Evolutionary conservation across 768 basidiomycete genomes (phyloP), one percentile per base, ranked within the genome.

Genomic region (Nidularia sp.): DNA sequence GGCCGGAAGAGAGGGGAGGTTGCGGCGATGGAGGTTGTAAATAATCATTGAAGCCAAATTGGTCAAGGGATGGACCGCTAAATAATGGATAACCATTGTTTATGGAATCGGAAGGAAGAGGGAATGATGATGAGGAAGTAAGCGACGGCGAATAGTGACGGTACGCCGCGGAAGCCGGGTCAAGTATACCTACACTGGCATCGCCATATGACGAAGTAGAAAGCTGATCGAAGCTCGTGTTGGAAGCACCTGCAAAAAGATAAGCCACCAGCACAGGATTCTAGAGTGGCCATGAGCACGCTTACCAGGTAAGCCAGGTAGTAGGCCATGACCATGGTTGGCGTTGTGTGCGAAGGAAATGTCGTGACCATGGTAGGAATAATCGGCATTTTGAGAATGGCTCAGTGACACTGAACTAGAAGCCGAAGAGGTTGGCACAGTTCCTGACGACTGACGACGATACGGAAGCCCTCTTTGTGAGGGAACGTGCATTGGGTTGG

Each of bases 301-400:
- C 77, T 60, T 60, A 81, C 79, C 73, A 59, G 72, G 68, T 62
- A 78, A 66, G n/a, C 66, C 69, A 60, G 75, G 66, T 36, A 75
- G 67, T 59, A 73, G 59, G 51, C 48, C 61, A 22, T 62, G 60
- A 34, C 65, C 29, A 33, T 57, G 57, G 56, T 58, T 63, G 49
- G 59, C 55, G 35, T 65, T 60, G 36, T 62, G 52, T 49, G 60
- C 58, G 18, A 54, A 57, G 45, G 60, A 63, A 48, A 31, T 22
- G 32, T 32, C 31, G 22, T 9, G 47, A 18, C 22, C 33, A 18
- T 25, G 33, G 29, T 48, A 22, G 47, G 12, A 22, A 48, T 32
- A 13, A 45, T 29, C 9, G n/a, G n/a, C n/a, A 45, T 45, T 8
- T 13, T 45, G 18, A 32, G 47, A 22, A 10, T 45, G 44, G 18